Percentiles rank a stretch among this genome's conserved stretches.
Conservation (phyloP, 257 asterid species). For the Cynanchum wilfordii region DNA sequence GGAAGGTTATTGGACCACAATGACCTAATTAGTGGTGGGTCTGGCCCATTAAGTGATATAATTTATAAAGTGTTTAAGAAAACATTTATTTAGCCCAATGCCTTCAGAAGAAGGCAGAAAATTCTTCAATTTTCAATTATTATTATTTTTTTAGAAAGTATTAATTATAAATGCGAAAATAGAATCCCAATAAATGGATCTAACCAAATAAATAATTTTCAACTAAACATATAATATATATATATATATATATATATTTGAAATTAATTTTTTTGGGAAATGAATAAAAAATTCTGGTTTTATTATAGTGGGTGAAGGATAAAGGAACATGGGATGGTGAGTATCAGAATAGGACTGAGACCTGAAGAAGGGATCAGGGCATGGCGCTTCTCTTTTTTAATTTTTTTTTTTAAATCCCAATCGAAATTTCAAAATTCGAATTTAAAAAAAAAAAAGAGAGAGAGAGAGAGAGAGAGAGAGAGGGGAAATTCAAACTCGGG, state of each 20-base stretch:
- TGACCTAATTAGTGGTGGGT: conserved; percentile 13
- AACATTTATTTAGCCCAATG: neutral
- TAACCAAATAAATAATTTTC: no score
- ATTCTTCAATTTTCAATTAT: no score
- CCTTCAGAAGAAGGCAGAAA: neutral
- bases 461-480: no score
- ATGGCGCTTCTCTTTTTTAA: neutral
- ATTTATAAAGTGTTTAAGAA: neutral
- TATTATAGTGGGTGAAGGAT: neutral
- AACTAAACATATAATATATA: no score
- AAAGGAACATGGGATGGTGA: conserved; percentile 2
- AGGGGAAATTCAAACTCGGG: no score
- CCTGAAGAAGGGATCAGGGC: neutral
- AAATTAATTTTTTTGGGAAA: no score
- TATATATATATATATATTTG: no score
- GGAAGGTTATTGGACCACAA: neutral
- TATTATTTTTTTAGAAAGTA: no score
- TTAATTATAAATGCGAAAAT: no score
- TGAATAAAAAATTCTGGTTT: neutral
- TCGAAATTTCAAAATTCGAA: conserved; percentile 12
- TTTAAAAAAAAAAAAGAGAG: neutral
- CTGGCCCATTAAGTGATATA: neutral
- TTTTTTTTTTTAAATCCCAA: neutral
- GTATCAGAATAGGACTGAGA: conserved; percentile 1
- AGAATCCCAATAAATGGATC: no score